Percentiles rank a stretch among this genome's conserved stretches.
Conservation (phyloP, 2,329 filamentous ascomycete genomes). For the Cordyceps pruinosa region DNA sequence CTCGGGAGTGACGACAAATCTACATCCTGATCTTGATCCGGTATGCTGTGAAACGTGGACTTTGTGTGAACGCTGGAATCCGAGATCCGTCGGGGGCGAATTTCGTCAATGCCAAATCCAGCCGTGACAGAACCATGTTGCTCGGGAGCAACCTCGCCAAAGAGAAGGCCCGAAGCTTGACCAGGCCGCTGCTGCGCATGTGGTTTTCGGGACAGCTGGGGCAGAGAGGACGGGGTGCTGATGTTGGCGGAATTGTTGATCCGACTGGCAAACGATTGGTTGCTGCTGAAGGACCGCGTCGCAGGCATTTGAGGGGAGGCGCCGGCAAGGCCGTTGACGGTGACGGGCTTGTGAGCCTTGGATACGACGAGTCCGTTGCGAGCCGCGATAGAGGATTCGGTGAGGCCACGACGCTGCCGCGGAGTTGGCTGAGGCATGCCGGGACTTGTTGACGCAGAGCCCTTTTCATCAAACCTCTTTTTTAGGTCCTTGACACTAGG, state of each 20-base stretch:
- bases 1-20: conserved; percentile 60
- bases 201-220: conserved; percentile 24
- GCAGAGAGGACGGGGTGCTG: not conserved
- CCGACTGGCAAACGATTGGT: conserved; percentile 54
- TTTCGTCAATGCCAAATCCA: conserved; percentile 54
- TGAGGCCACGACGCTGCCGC: not conserved
- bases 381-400: conserved; percentile 3
- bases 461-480: conserved; percentile 67
- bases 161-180: conserved; percentile 50
- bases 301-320: not conserved
- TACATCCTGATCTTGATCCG: conserved; percentile 44
- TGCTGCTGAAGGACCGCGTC: conserved; percentile 30
- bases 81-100: conserved; percentile 55
- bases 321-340: conserved; percentile 21
- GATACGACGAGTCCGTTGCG: not conserved
- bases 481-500: conserved; percentile 76
- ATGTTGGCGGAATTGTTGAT: conserved; percentile 41
- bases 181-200: conserved; percentile 28
- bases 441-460: conserved; percentile 25
- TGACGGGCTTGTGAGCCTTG: conserved; percentile 24
- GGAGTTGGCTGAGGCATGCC: conserved; percentile 22
- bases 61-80: conserved; percentile 58
- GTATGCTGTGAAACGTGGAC: conserved; percentile 44
- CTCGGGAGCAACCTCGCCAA: conserved; percentile 66
- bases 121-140: conserved; percentile 44